Percentiles rank a stretch among this genome's conserved stretches.
Conservation (phyloP, 2,329 filamentous ascomycete species). For the Arthrobotrys sphaeroides region DNA sequence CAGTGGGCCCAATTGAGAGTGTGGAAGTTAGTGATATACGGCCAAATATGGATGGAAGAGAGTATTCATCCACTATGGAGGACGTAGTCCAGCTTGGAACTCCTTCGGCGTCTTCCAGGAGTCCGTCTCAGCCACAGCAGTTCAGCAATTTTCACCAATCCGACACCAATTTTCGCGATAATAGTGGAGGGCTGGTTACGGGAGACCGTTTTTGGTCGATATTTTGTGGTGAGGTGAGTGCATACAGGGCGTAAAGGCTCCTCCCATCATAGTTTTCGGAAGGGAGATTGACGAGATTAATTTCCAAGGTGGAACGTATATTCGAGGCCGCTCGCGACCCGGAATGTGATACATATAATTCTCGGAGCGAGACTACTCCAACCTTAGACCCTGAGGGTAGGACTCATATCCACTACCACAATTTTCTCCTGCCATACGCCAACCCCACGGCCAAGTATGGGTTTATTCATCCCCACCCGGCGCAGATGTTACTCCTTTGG, state of each 20-base stretch:
- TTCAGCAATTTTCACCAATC: background rate
- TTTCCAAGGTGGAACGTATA: constrained; percentile 39
- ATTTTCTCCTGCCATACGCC: constrained; percentile 36
- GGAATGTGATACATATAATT: constrained; percentile 27
- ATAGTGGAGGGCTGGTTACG: constrained; percentile 33
- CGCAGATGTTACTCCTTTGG: constrained; percentile 55
- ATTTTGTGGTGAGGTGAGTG: constrained; percentile 36
- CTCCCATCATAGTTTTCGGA: too few species aligned
- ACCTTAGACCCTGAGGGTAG: background rate
- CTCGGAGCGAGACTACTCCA: background rate
- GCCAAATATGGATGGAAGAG: background rate
- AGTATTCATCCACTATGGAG: background rate
- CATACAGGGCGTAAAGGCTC: background rate
- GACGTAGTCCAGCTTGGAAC: background rate
- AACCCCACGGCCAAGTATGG: constrained; percentile 34
- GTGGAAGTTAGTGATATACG: background rate
- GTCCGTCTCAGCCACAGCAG: background rate
- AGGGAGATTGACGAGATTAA: background rate
- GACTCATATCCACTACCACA: constrained; percentile 41
- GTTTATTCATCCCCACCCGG: constrained; percentile 17
- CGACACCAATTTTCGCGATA: constrained; percentile 12
- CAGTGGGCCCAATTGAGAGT: constrained; percentile 41
- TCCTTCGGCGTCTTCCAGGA: background rate
- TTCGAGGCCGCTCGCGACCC: constrained; percentile 42
- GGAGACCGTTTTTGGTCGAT: constrained; percentile 49